Base-by-base conservation (phyloP, 208 protist genomes). In the Herpetomonas samuelpessoai region DNA sequence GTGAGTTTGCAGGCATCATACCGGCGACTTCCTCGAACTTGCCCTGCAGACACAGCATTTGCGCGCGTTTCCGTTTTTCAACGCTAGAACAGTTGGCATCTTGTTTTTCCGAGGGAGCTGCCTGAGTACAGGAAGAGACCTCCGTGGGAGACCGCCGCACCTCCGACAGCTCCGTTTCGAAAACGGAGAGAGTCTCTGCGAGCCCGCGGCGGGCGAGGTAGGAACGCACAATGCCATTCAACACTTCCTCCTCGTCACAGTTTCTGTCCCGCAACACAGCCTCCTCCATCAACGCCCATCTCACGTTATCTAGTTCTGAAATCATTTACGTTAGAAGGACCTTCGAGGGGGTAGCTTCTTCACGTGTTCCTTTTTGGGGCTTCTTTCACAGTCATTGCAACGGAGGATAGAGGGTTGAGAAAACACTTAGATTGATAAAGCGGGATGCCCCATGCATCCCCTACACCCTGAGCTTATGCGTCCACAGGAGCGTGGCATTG, bases 261-360 rank as follows among this genome's bases (percentile, higher is more conserved):
- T 74, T 75, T 3, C 65, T 67, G 57, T 89, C 82, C n/a, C 64
- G 65, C 18, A 86, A 76, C 24, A 86, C 82, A 1, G 83, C 82
- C 60, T 88, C 80, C 68, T 93, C 86, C 46, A 93, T 72, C 19
- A 83, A 57, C 19, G 39, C 48, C 79, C 86, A 90, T 12, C 65
- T 68, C 28, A 63, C n/a, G 1, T 56, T 47, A 24, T 75, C 49
- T 19, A 26, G 22, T 22, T 6, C 58, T 24, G 57, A 74, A 26
- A 28, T 35, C 26, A 25, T 61, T 49, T 3, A 29, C 26, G 2
- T 18, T n/a, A 68, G n/a, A 10, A 54, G 31, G 25, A 39, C n/a
- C n/a, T n/a, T n/a, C n/a, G n/a, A n/a, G n/a, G n/a, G n/a, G n/a
- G n/a, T n/a, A n/a, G n/a, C n/a, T n/a, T n/a, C n/a, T n/a, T n/a